Conservation (phyloP, 2,329 filamentous ascomycete species). For the Iodosphaeria phyllophila region DNA sequence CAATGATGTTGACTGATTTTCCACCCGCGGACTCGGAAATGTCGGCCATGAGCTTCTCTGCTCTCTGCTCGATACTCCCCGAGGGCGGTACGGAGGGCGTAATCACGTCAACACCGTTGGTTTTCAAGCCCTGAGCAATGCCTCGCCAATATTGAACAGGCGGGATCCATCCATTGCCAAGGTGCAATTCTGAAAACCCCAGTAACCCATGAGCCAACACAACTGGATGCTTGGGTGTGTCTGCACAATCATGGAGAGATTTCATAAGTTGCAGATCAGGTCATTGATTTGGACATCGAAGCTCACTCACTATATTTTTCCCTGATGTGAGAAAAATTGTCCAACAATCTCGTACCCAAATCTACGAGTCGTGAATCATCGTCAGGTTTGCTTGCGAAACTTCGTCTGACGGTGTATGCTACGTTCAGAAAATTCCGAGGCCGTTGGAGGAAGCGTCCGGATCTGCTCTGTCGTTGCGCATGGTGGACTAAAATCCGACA, state of each 20-base stretch:
- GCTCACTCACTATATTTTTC: constrained; percentile 22
- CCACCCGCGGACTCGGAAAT: constrained; percentile 27
- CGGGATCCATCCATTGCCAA: constrained; percentile 29
- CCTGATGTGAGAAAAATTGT: constrained; percentile 26
- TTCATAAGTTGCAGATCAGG: neutral
- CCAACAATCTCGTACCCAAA: constrained; percentile 21
- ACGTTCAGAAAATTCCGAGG: neutral
- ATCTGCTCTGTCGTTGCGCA: neutral
- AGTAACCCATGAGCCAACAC: constrained; percentile 47
- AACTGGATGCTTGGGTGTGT: constrained; percentile 39
- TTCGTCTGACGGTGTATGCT: neutral
- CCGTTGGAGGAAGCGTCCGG: neutral
- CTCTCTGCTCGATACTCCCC: constrained; percentile 39
- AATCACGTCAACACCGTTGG: constrained; percentile 35
- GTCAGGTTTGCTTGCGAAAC: constrained; percentile 6
- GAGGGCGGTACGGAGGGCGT: constrained; percentile 43
- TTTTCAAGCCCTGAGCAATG: constrained; percentile 36
- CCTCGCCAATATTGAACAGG: constrained; percentile 46
- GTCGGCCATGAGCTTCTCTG: constrained; percentile 33
- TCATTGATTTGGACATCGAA: neutral
- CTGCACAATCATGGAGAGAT: constrained; percentile 12
- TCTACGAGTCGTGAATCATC: constrained; percentile 21
- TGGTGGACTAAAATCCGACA: too few species aligned
- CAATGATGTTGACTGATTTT: constrained; percentile 55
- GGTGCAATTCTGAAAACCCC: constrained; percentile 38